phyloP scores from a whole-genome alignment of 768 basidiomycete species.

The Phanerodontia chrysosporium region DNA sequence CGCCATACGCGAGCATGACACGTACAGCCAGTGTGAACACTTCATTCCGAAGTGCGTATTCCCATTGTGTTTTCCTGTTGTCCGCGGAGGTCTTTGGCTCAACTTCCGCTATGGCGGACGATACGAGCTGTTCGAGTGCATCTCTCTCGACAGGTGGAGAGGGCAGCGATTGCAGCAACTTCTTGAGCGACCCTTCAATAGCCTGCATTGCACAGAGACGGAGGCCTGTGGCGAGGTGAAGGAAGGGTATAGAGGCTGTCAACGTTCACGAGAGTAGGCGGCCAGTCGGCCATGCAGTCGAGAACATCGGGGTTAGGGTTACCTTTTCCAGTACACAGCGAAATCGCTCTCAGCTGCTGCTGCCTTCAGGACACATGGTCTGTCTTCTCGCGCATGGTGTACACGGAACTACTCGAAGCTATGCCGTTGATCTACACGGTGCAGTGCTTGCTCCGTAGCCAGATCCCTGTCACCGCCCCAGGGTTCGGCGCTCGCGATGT shows the following conservation, averaged over 20 bases:
- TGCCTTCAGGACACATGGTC: too few relatives aligned
- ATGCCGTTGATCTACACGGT: too few relatives aligned
- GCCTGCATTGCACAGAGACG: constrained; percentile 37
- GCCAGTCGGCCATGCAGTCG: too few relatives aligned
- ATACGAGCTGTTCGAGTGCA: constrained; percentile 47
- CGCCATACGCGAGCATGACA: constrained; percentile 14
- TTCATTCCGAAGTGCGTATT: constrained; percentile 65
- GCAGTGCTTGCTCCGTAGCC: too few relatives aligned
- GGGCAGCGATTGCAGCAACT: constrained; percentile 50
- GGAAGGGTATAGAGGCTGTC: neutral
- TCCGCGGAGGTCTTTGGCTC: constrained; percentile 43
- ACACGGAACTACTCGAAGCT: too few relatives aligned
- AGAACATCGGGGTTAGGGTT: neutral
- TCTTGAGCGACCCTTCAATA: constrained; percentile 46
- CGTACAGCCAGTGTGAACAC: constrained; percentile 69
- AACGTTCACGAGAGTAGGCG: neutral
- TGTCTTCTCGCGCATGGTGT: too few relatives aligned
- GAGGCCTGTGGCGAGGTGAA: neutral
- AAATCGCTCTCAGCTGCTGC: too few relatives aligned
- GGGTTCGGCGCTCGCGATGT: too few relatives aligned
- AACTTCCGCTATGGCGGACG: constrained; percentile 39
- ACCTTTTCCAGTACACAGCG: neutral
- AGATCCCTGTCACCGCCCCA: too few relatives aligned
- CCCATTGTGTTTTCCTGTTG: constrained; percentile 70
- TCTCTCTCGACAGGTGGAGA: constrained; percentile 39